These are phyloP conservation scores for Hysterangium stoloniferum DNA, from an alignment of 768 basidiomycete species.

Conservation along the genomic window DNA sequence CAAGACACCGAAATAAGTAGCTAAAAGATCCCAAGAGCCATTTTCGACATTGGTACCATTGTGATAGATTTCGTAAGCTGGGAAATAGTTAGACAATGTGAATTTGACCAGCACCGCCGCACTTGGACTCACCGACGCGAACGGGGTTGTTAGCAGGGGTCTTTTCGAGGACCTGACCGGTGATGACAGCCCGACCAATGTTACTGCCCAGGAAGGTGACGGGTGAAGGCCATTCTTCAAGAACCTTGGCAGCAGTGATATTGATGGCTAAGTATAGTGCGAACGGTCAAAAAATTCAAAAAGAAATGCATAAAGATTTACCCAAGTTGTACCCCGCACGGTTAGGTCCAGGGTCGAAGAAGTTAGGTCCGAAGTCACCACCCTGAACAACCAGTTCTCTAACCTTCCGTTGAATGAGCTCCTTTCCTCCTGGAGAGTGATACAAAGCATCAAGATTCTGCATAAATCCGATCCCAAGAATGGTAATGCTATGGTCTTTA, in stretches of 20 bases:
- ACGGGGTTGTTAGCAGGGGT: background rate
- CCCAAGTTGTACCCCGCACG: background rate
- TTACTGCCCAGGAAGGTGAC: background rate
- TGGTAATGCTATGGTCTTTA: constrained; percentile 3
- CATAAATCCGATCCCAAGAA: constrained; percentile 3
- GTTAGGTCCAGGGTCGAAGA: background rate
- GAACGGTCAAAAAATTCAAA: background rate
- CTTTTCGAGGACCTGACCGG: background rate
- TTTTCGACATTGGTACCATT: background rate
- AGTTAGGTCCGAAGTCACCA: background rate
- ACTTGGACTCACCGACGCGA: background rate
- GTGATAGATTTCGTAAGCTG: constrained; percentile 5
- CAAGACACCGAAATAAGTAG: background rate
- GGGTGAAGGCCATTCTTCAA: constrained; percentile 1
- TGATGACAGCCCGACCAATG: background rate
- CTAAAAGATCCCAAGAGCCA: background rate
- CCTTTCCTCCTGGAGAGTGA: constrained; percentile 1
- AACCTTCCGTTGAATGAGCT: constrained; percentile 2
- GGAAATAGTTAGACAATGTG: background rate
- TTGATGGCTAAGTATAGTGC: background rate
- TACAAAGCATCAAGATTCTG: constrained; percentile 1
- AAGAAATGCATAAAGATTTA: background rate
- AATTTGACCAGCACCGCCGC: background rate
- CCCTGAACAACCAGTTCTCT: constrained; percentile 2
- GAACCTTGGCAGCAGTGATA: constrained; percentile 2